Conservation (phyloP, 768 basidiomycete species). For the Multifurca ochricompacta region DNA sequence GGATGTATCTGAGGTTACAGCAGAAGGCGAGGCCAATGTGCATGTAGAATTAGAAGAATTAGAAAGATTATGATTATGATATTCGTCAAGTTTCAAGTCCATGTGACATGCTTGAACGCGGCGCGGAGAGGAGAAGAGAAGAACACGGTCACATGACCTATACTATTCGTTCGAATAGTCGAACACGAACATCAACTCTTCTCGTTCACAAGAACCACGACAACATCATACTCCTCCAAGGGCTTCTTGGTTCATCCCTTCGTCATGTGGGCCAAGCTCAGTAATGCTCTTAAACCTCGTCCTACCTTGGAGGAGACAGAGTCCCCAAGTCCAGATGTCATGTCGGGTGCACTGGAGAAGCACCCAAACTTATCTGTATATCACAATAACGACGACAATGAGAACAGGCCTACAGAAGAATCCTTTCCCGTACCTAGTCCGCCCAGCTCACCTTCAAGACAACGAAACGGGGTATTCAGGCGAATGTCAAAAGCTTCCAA, state of each 20-base stretch:
- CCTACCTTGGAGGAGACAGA: conserved; percentile 8
- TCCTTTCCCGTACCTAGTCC: conserved; percentile 18
- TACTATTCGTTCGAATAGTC: conserved; percentile 15
- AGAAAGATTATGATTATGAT: background rate
- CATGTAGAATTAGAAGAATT: background rate
- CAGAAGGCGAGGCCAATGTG: background rate
- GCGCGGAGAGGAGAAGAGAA: too few relatives aligned
- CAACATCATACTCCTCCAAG: background rate
- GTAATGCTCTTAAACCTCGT: conserved; percentile 16
- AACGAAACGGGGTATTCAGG: conserved; percentile 17
- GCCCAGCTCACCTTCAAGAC: conserved; percentile 18
- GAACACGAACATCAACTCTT: conserved; percentile 9
- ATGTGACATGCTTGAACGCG: conserved; percentile 11
- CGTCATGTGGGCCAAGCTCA: conserved; percentile 18
- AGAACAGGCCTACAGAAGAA: conserved; percentile 8
- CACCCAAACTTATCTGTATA: conserved; percentile 13
- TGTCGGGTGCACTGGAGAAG: conserved; percentile 10
- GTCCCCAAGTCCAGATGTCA: conserved; percentile 7
- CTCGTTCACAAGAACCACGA: too few relatives aligned
- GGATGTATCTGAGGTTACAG: background rate
- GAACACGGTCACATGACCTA: conserved; percentile 15
- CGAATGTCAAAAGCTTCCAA: conserved; percentile 18
- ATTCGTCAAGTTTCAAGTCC: background rate
- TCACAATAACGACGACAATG: conserved; percentile 6
- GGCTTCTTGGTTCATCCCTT: background rate